Conservation (phyloP, 2,329 filamentous ascomycete species). For the Diatrype stigma region DNA sequence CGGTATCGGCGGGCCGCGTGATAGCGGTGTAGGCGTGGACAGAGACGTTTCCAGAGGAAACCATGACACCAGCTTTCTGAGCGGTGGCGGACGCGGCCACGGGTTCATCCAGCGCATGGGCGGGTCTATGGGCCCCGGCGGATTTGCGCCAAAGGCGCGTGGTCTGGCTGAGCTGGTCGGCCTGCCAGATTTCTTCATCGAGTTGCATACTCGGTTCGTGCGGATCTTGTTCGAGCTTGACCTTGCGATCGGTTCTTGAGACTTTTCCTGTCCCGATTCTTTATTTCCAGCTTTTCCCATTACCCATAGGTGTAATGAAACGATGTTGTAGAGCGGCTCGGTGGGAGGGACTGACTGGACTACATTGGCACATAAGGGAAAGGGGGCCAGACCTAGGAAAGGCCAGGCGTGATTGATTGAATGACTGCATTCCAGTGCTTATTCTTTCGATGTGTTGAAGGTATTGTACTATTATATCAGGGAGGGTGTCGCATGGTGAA, state of each 20-base stretch:
- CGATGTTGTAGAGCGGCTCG: too few species aligned
- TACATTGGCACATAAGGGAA: too few species aligned
- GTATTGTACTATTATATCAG: too few species aligned
- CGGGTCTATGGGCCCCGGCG: slow-evolving; percentile 48
- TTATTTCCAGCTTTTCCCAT: neutral
- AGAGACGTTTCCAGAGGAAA: slow-evolving; percentile 26
- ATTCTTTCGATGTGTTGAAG: too few species aligned
- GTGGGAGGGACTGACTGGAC: too few species aligned
- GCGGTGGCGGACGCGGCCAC: slow-evolving; percentile 42
- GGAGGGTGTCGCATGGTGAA: too few species aligned
- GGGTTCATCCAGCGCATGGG: slow-evolving; percentile 57
- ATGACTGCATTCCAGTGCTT: too few species aligned
- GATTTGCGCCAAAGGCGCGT: slow-evolving; percentile 52
- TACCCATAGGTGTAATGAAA: too few species aligned
- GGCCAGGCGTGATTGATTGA: too few species aligned
- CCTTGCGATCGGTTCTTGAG: slow-evolving; percentile 46
- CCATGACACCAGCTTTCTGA: slow-evolving; percentile 52
- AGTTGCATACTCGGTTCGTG: slow-evolving; percentile 62
- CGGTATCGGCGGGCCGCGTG: slow-evolving; percentile 28
- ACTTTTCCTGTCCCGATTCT: neutral
- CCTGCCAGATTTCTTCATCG: slow-evolving; percentile 64
- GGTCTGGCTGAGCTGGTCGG: slow-evolving; percentile 64
- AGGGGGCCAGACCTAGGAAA: too few species aligned
- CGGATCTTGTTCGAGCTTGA: slow-evolving; percentile 57
- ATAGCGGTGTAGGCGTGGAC: slow-evolving; percentile 24